Evolutionary conservation across 2,329 filamentous ascomycete genomes (phyloP).

Genomic region (Fusarium domesticum): DNA sequence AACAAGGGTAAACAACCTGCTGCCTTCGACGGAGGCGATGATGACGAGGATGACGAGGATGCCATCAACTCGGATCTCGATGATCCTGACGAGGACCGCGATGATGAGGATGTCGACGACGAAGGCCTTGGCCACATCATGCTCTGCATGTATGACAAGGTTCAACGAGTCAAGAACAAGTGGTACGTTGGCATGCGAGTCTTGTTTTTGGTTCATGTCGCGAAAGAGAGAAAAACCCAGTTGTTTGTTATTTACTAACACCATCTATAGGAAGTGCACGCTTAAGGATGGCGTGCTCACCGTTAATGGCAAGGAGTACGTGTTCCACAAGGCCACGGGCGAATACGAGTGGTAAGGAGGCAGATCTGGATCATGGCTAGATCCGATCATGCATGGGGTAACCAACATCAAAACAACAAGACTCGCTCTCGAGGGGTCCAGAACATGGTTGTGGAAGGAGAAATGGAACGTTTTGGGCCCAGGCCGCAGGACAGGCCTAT

Average conservation of each 20-base stretch:
- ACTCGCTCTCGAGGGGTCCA: conserved; percentile 1
- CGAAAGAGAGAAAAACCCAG: not conserved
- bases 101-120: conserved; percentile 84
- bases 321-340: conserved; percentile 96
- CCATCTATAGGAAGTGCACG: conserved; percentile 75
- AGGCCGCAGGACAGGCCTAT: not conserved
- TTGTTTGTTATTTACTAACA: conserved; percentile 10
- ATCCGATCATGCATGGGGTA: conserved; percentile 1
- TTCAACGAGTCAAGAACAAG: conserved; percentile 98
- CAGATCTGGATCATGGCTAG: conserved; percentile 6
- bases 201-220: not conserved
- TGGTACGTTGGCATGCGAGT: conserved; percentile 52
- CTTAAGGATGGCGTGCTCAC: conserved; percentile 95
- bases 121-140: conserved; percentile 85
- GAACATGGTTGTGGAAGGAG: not conserved
- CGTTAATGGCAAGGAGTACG: conserved; percentile 90
- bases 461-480: not conserved
- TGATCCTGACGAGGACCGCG: conserved; percentile 81
- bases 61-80: conserved; percentile 98
- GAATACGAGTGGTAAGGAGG: conserved; percentile 87
- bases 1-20: conserved; percentile 37
- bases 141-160: conserved; percentile 99
- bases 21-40: conserved; percentile 62
- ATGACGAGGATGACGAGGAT: conserved; percentile 72
- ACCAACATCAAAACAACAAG: conserved; percentile 2